These are phyloP conservation scores for Microbotryomycetes sp. DNA, from an alignment of 1,284 basidiomycete species.

Conservation along the genomic window DNA sequence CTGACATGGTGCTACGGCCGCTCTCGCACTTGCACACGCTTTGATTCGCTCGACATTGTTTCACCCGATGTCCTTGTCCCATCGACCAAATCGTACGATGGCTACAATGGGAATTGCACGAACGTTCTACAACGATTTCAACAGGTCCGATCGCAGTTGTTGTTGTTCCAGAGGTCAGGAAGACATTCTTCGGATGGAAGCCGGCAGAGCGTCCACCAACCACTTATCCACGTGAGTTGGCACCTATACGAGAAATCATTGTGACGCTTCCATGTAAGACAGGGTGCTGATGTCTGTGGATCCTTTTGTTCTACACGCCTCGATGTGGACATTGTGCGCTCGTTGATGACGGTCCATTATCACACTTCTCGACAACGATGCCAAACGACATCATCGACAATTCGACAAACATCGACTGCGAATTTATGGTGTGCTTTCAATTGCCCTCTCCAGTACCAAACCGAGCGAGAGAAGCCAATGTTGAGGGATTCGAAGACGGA, in stretches of 20 bases:
- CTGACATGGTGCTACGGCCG: background rate
- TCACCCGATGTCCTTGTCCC: background rate
- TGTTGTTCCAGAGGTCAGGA: constrained; percentile 71
- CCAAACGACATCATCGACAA: too few relatives aligned
- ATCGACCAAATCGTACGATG: background rate
- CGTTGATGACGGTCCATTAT: constrained; percentile 40
- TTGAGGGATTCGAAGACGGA: constrained; percentile 34
- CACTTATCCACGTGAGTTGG: constrained; percentile 71
- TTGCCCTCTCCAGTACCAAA: constrained; percentile 24
- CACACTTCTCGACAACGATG: background rate
- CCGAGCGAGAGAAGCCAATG: constrained; percentile 29
- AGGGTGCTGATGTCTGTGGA: constrained; percentile 45
- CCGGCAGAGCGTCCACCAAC: constrained; percentile 69
- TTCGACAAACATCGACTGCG: background rate
- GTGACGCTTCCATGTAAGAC: background rate
- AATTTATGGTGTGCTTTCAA: background rate
- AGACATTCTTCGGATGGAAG: constrained; percentile 59
- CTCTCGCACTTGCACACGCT: background rate
- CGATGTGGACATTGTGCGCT: too few relatives aligned
- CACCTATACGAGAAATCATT: background rate
- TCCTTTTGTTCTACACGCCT: constrained; percentile 32
- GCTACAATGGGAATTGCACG: background rate
- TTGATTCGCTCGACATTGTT: background rate
- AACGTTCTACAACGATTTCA: background rate
- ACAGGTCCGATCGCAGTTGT: constrained; percentile 71